A percentile compares a stretch with the other conserved stretches of the same genome.
Evolutionary conservation across 1,284 basidiomycete species (phyloP).

Genomic region (Fistulinella staudtii): DNA sequence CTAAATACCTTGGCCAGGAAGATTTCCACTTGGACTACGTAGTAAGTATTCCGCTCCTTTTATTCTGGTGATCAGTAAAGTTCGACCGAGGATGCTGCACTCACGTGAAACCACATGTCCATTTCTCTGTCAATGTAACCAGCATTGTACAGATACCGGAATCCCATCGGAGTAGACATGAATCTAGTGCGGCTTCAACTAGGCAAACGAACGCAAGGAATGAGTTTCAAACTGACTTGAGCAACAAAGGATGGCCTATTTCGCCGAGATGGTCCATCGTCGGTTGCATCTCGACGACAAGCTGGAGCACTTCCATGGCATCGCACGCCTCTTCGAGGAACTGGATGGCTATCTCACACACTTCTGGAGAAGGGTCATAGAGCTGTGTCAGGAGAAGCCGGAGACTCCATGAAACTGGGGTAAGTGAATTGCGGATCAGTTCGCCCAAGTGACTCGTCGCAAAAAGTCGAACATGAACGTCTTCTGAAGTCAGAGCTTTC

Average conservation of each 20-base stretch:
- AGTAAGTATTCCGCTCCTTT: constrained; percentile 83
- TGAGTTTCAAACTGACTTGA: constrained; percentile 84
- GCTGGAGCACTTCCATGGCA: constrained; percentile 76
- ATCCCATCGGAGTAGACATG: constrained; percentile 91
- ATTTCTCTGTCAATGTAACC: constrained; percentile 94
- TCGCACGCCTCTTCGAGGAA: constrained; percentile 90
- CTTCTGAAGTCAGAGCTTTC: constrained; percentile 90
- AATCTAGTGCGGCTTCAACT: too few species aligned
- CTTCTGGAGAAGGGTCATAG: constrained; percentile 88
- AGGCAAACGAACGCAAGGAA: too few species aligned
- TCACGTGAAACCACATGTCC: constrained; percentile 91
- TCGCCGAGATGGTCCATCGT: constrained; percentile 94
- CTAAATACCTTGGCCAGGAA: constrained; percentile 77
- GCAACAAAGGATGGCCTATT: constrained; percentile 82
- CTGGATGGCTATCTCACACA: constrained; percentile 86
- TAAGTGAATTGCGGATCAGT: constrained; percentile 62
- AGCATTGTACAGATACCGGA: constrained; percentile 86
- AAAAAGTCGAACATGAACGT: constrained; percentile 84
- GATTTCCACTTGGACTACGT: constrained; percentile 85
- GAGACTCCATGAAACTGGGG: constrained; percentile 79
- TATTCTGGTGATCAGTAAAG: constrained; percentile 9
- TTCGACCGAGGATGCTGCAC: constrained; percentile 23
- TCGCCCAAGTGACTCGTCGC: constrained; percentile 88
- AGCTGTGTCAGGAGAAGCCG: constrained; percentile 91
- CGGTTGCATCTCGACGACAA: constrained; percentile 93